A percentile compares a stretch with the other conserved stretches of the same genome.
These are phyloP conservation scores for Penicillium sp. DNA, from an alignment of 2,329 filamentous ascomycete species.

Conservation along the genomic window DNA sequence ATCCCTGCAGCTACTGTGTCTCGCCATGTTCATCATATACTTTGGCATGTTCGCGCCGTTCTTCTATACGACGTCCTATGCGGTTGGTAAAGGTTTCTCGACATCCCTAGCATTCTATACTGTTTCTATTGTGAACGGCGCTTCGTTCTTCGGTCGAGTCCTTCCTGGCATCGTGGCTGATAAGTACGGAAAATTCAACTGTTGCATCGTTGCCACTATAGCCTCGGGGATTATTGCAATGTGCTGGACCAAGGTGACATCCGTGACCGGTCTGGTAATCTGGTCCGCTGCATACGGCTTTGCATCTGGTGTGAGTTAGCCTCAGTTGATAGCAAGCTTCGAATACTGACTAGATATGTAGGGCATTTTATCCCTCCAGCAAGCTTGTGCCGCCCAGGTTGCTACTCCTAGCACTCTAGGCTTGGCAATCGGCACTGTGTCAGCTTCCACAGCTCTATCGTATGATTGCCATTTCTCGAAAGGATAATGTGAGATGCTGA, in stretches of 20 bases:
- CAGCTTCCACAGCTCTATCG: conserved; percentile 44
- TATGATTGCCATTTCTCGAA: conserved; percentile 23
- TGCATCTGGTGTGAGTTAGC: conserved; percentile 39
- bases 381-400: conserved; percentile 46
- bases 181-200: conserved; percentile 32
- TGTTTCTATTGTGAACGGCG: conserved; percentile 37
- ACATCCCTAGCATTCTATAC: conserved; percentile 36
- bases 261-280: conserved; percentile 43
- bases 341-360: conserved; percentile 12
- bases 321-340: no score
- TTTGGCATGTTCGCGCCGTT: conserved; percentile 41
- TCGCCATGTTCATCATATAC: conserved; percentile 36
- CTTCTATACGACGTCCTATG: conserved; percentile 37
- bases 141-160: conserved; percentile 37
- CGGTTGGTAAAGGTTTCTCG: conserved; percentile 25
- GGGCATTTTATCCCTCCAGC: conserved; percentile 48
- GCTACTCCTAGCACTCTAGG: conserved; percentile 40
- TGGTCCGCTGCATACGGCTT: conserved; percentile 49
- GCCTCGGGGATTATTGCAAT: conserved; percentile 41
- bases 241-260: conserved; percentile 44
- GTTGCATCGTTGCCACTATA: conserved; percentile 27
- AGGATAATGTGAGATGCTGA: neutral
- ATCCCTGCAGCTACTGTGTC: conserved; percentile 23
- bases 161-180: conserved; percentile 38
- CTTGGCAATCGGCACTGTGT: conserved; percentile 42